Percentiles rank a stretch among this genome's conserved stretches.
Evolutionary conservation across 176 grass and related monocot species (phyloP).

Genomic region (Bothriochloa decipiens): DNA sequence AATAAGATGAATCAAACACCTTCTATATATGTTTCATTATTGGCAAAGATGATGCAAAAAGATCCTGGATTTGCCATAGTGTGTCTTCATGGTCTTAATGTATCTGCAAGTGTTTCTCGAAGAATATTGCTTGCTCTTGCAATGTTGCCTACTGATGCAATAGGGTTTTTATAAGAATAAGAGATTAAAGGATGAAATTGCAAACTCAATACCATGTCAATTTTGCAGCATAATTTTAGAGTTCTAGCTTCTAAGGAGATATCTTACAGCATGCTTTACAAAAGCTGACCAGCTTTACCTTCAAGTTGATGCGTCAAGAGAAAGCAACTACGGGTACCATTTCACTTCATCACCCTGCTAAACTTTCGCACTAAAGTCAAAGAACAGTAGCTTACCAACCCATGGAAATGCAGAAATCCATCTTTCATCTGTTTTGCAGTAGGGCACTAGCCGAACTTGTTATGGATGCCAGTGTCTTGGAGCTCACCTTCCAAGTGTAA

Average conservation of each 20-base stretch:
- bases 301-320: neutral
- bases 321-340: too few species aligned
- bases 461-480: neutral
- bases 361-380: neutral
- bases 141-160: neutral
- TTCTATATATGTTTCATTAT: neutral
- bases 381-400: neutral
- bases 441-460: neutral
- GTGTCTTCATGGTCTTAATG: neutral
- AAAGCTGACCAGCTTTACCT: neutral
- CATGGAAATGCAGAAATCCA: neutral
- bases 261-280: neutral
- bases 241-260: neutral
- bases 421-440: neutral
- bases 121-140: neutral
- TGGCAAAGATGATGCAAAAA: neutral
- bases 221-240: neutral
- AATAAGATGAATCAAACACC: neutral
- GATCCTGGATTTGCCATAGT: neutral
- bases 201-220: neutral
- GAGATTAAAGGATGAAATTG: neutral
- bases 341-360: neutral
- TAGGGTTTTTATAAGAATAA: neutral
- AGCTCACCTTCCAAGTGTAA: conserved; percentile 20
- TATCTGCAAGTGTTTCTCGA: neutral